Evolutionary conservation across 176 grass and related monocot species (phyloP), one percentile per base, ranked within the genome.

Genomic region (Rhynchospora pubera): DNA sequence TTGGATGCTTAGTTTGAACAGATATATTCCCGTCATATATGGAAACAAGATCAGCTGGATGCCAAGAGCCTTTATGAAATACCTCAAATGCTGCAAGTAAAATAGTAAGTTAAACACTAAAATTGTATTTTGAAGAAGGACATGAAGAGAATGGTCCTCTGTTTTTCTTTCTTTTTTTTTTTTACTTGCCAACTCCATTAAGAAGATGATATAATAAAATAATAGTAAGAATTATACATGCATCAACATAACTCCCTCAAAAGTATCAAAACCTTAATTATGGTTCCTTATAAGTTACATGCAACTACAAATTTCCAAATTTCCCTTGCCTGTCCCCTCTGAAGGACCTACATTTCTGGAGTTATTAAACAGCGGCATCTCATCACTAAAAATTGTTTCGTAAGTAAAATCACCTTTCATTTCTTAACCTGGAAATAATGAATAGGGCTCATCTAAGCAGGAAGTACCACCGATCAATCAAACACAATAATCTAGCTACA

Each of bases 61-160:
- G 94, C 94, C 94, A 94, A 12, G 90, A 92, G 9, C 94, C 94
- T 28, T 84, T 46, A 73, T 91, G 78, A 81, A 94, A 87, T 58
- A 83, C 88, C 73, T 97, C 92, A 58, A 97, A 97, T 30, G 92
- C 94, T 97, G 85, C 64, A 87, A 83, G 10, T 5, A 64, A 82
- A 84, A 0, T 3, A 65, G 84, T 61, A 8, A 86, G 71, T 57
- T 58, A 46, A 69, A 79, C 71, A 73, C 9, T 8, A 56, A 65
- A 71, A 63, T 48, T 55, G 58, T 80, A 58, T 26, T 81, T 73
- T 46, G 42, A 7, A 86, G 13, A 65, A 9, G 19, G 18, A 59
- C 5, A 80, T 5, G 53, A 32, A 64, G 13, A 68, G 12, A 47
- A 51, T 23, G 47, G 65, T 7, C 57, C 74, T 57, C 14, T 12